Conservation (phyloP, 495 filamentous ascomycete genomes). For the Cercophora sp. region DNA sequence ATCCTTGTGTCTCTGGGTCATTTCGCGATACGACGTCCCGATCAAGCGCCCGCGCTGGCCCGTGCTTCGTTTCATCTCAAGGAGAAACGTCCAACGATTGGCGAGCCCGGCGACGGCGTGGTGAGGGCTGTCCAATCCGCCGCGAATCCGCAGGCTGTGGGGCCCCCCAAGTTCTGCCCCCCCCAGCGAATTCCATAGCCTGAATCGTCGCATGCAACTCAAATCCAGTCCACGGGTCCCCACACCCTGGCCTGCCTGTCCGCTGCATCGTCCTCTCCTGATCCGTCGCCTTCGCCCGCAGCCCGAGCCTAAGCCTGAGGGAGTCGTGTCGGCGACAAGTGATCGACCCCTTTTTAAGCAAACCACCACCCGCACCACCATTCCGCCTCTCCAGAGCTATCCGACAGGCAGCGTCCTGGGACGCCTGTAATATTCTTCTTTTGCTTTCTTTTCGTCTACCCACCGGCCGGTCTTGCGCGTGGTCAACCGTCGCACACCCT, state of each 20-base stretch:
- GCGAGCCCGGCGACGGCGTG: conserved; percentile 15
- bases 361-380: too few species aligned
- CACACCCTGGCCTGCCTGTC: conserved; percentile 7
- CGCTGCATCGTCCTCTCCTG: conserved; percentile 1
- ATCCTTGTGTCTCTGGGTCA: conserved; percentile 1
- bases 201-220: conserved; percentile 23
- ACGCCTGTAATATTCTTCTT: too few species aligned
- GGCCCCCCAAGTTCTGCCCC: conserved; percentile 9
- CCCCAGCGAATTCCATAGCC: conserved; percentile 19
- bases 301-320: neutral
- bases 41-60: conserved; percentile 27
- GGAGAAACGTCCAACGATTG: conserved; percentile 22
- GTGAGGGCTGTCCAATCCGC: conserved; percentile 21
- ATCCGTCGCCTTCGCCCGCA: neutral
- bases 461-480: conserved; percentile 2
- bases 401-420: conserved; percentile 1
- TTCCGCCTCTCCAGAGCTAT: too few species aligned
- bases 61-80: conserved; percentile 30
- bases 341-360: too few species aligned
- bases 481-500: conserved; percentile 9
- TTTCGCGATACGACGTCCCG: conserved; percentile 15
- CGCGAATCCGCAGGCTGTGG: conserved; percentile 14
- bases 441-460: neutral
- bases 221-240: conserved; percentile 11
- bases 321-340: conserved; percentile 3